Conservation (phyloP, 352 stramenopile species). For the Elongisporangium anandrum region DNA sequence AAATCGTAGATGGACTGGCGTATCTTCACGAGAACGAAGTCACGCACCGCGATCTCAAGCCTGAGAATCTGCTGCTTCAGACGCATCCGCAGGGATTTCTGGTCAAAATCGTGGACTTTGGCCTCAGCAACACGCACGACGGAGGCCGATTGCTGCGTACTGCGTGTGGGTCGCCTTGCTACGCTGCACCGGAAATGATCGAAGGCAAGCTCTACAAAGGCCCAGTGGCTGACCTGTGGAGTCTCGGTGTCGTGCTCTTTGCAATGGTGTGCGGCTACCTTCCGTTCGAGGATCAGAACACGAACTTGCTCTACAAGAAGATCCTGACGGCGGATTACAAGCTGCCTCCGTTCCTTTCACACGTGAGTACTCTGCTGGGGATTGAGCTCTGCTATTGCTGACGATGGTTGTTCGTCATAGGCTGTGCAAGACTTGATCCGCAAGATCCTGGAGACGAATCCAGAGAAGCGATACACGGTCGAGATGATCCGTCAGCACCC, state of each 20-base stretch:
- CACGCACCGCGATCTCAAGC: conserved; percentile 89
- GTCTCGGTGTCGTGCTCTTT: conserved; percentile 91
- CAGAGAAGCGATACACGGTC: conserved; percentile 66
- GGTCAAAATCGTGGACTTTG: conserved; percentile 93
- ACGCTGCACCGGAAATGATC: conserved; percentile 93
- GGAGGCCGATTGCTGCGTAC: conserved; percentile 71
- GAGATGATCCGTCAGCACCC: conserved; percentile 77
- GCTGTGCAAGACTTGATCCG: conserved; percentile 76
- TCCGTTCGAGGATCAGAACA: conserved; percentile 93
- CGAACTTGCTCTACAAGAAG: conserved; percentile 90
- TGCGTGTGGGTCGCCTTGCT: conserved; percentile 90
- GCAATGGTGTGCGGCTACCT: conserved; percentile 89
- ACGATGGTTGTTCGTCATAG: conserved; percentile 6
- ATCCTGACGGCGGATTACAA: conserved; percentile 87
- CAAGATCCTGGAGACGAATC: conserved; percentile 82
- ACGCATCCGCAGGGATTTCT: conserved; percentile 24
- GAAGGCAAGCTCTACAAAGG: conserved; percentile 79
- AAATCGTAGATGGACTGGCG: conserved; percentile 89
- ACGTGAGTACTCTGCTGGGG: conserved; percentile 15
- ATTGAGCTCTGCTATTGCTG: neutral
- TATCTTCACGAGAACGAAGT: conserved; percentile 90
- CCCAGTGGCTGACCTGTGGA: conserved; percentile 88
- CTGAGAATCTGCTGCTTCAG: conserved; percentile 90
- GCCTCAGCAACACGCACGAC: conserved; percentile 90
- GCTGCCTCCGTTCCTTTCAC: conserved; percentile 70